These are phyloP conservation scores for Backusella circina DNA, from an alignment of 192 early-diverging fungal genomes.

Conservation along the genomic window DNA sequence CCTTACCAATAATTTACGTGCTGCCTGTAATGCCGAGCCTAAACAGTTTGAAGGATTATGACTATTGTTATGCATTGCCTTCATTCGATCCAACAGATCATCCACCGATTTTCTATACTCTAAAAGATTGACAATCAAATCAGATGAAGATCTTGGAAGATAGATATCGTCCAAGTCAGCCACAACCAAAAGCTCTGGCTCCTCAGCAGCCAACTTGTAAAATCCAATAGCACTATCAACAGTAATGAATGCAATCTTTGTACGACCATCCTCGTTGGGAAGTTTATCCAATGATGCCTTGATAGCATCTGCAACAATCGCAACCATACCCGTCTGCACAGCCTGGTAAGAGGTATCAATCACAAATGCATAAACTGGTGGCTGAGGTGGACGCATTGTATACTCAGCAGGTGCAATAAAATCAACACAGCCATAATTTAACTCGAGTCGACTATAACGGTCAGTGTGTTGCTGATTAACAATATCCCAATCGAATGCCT, in stretches of 20 bases:
- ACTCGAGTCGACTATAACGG: constrained; percentile 76
- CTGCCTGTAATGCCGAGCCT: constrained; percentile 84
- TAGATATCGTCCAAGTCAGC: constrained; percentile 89
- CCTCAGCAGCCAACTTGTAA: constrained; percentile 84
- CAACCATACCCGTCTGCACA: constrained; percentile 80
- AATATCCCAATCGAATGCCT: constrained; percentile 80
- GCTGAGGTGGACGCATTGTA: constrained; percentile 61
- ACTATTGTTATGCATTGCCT: constrained; percentile 77
- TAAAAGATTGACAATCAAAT: constrained; percentile 15
- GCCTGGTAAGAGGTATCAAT: constrained; percentile 91
- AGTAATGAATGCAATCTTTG: constrained; percentile 83
- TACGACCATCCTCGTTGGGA: constrained; percentile 39
- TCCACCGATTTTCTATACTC: constrained; percentile 66
- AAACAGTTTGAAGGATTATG: constrained; percentile 72
- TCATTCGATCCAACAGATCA: constrained; percentile 76
- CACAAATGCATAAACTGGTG: constrained; percentile 85
- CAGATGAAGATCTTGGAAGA: constrained; percentile 55
- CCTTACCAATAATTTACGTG: constrained; percentile 65
- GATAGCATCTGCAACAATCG: constrained; percentile 63
- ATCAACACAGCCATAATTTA: constrained; percentile 85
- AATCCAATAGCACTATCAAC: constrained; percentile 90
- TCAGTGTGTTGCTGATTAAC: constrained; percentile 82
- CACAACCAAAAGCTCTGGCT: constrained; percentile 93
- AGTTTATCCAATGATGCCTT: constrained; percentile 62
- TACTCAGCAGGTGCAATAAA: constrained; percentile 78